These are phyloP conservation scores for Nicotiana paniculata DNA, from an alignment of 257 asterid genomes.

Conservation along the genomic window DNA sequence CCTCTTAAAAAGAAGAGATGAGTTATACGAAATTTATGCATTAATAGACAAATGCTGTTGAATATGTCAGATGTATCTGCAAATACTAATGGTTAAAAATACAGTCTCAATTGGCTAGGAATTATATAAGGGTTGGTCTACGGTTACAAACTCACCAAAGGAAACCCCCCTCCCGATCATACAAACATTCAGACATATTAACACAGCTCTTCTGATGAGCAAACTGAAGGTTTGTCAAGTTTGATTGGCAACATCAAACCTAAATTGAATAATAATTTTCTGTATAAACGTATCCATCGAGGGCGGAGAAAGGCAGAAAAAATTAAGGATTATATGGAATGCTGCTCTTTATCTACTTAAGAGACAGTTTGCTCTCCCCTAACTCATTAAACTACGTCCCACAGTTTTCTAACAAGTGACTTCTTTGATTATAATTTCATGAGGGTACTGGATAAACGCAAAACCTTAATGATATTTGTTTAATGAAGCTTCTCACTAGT, in stretches of 20 bases:
- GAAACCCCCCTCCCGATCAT: background rate
- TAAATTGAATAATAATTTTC: background rate
- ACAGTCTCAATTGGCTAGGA: background rate
- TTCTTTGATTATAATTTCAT: background rate
- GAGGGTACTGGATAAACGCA: background rate
- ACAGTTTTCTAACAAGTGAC: background rate
- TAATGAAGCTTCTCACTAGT: background rate
- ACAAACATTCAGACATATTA: background rate
- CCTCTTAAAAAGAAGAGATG: background rate
- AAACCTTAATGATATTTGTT: background rate
- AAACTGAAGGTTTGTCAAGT: background rate
- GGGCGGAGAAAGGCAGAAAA: background rate
- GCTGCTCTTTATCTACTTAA: background rate
- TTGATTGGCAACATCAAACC: background rate
- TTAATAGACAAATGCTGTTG: background rate
- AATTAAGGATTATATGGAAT: background rate
- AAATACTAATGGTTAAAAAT: background rate
- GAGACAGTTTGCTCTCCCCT: background rate
- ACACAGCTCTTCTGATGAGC: background rate
- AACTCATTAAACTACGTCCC: background rate
- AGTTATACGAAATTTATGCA: background rate
- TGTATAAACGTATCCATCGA: background rate
- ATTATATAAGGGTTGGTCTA: background rate
- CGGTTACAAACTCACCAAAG: background rate
- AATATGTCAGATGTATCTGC: background rate